Evolutionary conservation across 768 basidiomycete genomes (phyloP).

Genomic region (Podaxis sp.): DNA sequence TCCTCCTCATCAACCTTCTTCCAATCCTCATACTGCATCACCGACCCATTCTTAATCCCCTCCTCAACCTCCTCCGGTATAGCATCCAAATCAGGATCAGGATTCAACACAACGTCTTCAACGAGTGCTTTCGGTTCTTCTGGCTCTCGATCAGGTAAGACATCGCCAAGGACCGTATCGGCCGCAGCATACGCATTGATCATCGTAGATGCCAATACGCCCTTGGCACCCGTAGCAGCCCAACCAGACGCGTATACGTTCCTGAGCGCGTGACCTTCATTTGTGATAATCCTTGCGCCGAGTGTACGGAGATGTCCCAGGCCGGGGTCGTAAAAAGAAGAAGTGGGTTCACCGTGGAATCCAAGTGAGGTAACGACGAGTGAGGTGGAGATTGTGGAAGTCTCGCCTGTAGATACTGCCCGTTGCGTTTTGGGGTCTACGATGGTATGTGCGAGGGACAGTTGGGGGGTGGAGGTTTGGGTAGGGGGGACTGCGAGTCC

Average conservation of each 20-base stretch:
- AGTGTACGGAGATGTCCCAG: constrained; percentile 53
- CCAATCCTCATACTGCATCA: constrained; percentile 75
- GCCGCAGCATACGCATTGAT: constrained; percentile 83
- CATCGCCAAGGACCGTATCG: constrained; percentile 64
- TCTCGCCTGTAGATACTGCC: constrained; percentile 52
- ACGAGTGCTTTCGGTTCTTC: constrained; percentile 4
- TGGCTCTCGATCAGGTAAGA: constrained; percentile 14
- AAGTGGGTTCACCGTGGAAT: constrained; percentile 65
- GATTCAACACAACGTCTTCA: constrained; percentile 24
- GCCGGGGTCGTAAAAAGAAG: constrained; percentile 54
- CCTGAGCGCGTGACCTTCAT: constrained; percentile 31
- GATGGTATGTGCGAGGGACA: constrained; percentile 58
- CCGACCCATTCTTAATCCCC: constrained; percentile 33
- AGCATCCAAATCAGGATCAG: constrained; percentile 35
- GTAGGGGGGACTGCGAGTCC: constrained; percentile 30
- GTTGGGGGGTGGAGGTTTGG: constrained; percentile 25
- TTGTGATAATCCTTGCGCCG: constrained; percentile 44
- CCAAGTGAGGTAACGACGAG: constrained; percentile 87
- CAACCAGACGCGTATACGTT: constrained; percentile 92
- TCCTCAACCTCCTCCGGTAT: constrained; percentile 44
- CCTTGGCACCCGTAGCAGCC: constrained; percentile 87
- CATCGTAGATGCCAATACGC: constrained; percentile 92
- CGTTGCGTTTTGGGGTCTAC: constrained; percentile 44
- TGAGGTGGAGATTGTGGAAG: constrained; percentile 54
- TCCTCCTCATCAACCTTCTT: constrained; percentile 71